Evolutionary conservation across 192 early-diverging fungal species (phyloP).

Genomic region (Podochytrium sp.): DNA sequence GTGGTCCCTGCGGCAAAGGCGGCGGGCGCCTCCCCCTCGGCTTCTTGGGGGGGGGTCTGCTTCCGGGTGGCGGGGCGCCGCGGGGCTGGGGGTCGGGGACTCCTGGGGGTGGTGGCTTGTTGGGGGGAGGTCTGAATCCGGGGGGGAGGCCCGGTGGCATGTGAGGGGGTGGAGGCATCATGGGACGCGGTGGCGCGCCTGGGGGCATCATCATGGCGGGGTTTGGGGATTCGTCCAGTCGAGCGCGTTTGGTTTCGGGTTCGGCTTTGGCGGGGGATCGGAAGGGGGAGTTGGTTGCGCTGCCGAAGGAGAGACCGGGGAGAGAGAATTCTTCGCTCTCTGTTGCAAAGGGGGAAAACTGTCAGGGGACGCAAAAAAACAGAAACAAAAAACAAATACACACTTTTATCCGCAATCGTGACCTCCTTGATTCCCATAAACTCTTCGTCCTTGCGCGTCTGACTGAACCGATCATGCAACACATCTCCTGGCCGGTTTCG

Average conservation of each 20-base stretch:
- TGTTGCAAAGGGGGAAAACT: background rate
- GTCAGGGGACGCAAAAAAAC: background rate
- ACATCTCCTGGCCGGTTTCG: slow-evolving; percentile 84
- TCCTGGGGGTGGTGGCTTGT: background rate
- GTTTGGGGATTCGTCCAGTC: slow-evolving; percentile 8
- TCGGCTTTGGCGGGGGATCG: slow-evolving; percentile 3
- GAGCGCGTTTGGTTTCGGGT: slow-evolving; percentile 12
- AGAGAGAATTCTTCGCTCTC: slow-evolving; percentile 27
- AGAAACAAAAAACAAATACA: background rate
- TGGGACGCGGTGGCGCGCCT: background rate
- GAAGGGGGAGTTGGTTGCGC: background rate
- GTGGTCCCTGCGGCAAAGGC: background rate
- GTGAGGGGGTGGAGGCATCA: background rate
- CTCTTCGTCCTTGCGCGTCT: slow-evolving; percentile 39
- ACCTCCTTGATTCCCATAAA: slow-evolving; percentile 35
- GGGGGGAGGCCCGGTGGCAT: slow-evolving; percentile 20
- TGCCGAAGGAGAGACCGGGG: slow-evolving; percentile 15
- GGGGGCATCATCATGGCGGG: slow-evolving; percentile 23
- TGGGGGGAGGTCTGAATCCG: slow-evolving; percentile 25
- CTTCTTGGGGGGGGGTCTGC: background rate
- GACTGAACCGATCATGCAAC: slow-evolving; percentile 54
- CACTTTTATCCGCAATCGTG: slow-evolving; percentile 24
- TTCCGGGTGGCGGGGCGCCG: background rate
- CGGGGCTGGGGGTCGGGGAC: background rate
- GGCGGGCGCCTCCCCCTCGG: too few species aligned